Conservation (phyloP, 139 green algal species). For the Micractinium sp. region DNA sequence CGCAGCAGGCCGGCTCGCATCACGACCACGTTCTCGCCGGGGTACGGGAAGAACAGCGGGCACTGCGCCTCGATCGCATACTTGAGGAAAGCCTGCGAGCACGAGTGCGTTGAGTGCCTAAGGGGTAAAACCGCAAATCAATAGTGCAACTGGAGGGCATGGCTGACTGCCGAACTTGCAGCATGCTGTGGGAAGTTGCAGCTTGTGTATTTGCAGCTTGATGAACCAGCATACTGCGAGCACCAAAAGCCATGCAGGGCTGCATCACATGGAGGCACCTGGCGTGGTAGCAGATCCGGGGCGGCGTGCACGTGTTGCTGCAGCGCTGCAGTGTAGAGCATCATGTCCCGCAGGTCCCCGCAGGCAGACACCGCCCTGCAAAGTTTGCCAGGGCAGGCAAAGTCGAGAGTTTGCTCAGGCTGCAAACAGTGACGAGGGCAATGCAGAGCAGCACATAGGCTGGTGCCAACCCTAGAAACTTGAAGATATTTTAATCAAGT, state of each 20-base stretch:
- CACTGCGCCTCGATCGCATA: slow-evolving; percentile 57
- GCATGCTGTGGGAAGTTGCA: neutral
- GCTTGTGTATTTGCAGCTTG: too few species aligned
- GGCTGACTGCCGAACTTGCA: neutral
- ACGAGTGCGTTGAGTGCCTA: neutral
- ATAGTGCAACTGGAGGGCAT: neutral
- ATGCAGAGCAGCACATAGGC: neutral
- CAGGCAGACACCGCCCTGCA: slow-evolving; percentile 36
- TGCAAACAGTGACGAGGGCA: neutral
- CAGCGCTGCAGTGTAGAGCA: slow-evolving; percentile 65
- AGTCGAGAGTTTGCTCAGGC: neutral
- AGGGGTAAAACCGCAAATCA: neutral
- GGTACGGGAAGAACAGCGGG: slow-evolving; percentile 71
- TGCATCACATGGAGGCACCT: neutral
- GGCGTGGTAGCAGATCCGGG: slow-evolving; percentile 54
- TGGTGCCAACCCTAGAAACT: too few species aligned
- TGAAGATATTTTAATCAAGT: too few species aligned
- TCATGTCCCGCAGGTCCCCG: slow-evolving; percentile 45
- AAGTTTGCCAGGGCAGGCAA: neutral
- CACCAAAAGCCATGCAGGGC: neutral
- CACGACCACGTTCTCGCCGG: slow-evolving; percentile 63
- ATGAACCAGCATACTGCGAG: too few species aligned
- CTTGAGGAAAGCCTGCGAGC: slow-evolving; percentile 56
- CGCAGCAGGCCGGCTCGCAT: slow-evolving; percentile 64
- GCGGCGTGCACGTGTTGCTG: slow-evolving; percentile 51